A percentile compares a stretch with the other conserved stretches of the same genome.
These are phyloP conservation scores for Saraca asoca DNA, from an alignment of 331 rosid genomes.

Conservation along the genomic window DNA sequence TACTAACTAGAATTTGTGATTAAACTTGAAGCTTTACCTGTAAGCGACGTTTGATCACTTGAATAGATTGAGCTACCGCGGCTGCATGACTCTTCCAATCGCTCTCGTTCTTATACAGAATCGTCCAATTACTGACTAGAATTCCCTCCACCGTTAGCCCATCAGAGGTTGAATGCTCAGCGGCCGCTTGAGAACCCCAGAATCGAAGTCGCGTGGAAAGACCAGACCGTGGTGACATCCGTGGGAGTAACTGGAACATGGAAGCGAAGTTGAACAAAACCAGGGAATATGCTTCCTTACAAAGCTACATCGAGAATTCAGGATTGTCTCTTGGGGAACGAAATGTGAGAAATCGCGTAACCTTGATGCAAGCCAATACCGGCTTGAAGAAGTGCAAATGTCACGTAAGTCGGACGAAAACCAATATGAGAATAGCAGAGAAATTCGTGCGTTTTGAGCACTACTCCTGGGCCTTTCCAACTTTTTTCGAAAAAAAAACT, in stretches of 20 bases:
- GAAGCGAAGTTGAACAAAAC: slow-evolving; percentile 22
- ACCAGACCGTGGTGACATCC: slow-evolving; percentile 11
- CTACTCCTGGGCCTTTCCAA: slow-evolving; percentile 19
- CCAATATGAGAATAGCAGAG: background rate
- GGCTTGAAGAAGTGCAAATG: slow-evolving; percentile 27
- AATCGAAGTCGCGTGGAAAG: slow-evolving; percentile 39
- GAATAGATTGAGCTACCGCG: slow-evolving; percentile 81
- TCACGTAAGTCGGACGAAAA: slow-evolving; percentile 29
- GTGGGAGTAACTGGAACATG: background rate
- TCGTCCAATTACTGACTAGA: slow-evolving; percentile 60
- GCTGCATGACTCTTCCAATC: slow-evolving; percentile 96
- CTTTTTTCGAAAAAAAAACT: slow-evolving; percentile 38
- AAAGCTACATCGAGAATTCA: background rate
- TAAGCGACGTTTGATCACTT: slow-evolving; percentile 76
- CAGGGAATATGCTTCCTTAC: slow-evolving; percentile 12
- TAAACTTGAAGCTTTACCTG: slow-evolving; percentile 46
- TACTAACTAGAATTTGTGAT: background rate
- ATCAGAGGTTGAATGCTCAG: slow-evolving; percentile 66
- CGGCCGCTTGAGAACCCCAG: slow-evolving; percentile 48
- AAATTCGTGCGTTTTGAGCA: slow-evolving; percentile 9
- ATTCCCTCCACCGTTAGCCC: slow-evolving; percentile 78
- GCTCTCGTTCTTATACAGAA: slow-evolving; percentile 61
- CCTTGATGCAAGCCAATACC: slow-evolving; percentile 11
- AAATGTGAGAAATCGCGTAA: slow-evolving; percentile 35
- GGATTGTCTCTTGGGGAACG: background rate